Conservation (phyloP, 345 rosid genomes). For the Eucalyptus caleyi region DNA sequence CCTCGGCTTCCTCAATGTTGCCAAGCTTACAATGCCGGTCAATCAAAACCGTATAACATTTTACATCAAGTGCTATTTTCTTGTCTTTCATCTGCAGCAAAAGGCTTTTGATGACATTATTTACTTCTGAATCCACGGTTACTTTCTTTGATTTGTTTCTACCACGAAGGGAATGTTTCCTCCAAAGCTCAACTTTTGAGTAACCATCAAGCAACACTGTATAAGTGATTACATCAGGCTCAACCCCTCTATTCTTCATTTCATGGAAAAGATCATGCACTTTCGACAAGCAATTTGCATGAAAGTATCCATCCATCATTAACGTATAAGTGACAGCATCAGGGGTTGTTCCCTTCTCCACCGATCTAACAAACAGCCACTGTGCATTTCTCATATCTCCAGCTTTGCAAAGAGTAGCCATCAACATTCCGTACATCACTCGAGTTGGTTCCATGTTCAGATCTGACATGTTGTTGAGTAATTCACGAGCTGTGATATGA, state of each 20-base stretch:
- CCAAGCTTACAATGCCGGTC: conserved; percentile 35
- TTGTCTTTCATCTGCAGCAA: conserved; percentile 21
- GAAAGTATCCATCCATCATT: conserved; percentile 60
- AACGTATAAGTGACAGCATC: conserved; percentile 43
- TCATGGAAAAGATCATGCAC: conserved; percentile 29
- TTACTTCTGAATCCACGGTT: background rate
- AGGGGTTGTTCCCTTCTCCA: conserved; percentile 23
- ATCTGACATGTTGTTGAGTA: conserved; percentile 28
- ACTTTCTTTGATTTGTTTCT: background rate
- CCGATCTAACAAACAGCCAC: conserved; percentile 17
- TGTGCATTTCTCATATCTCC: conserved; percentile 28
- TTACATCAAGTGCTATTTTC: conserved; percentile 30
- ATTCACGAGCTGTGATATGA: conserved; percentile 12
- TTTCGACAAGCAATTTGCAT: conserved; percentile 17
- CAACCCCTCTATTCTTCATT: conserved; percentile 51
- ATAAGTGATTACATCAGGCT: conserved; percentile 46
- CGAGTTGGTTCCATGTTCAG: conserved; percentile 22
- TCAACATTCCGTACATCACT: conserved; percentile 32
- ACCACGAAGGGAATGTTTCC: background rate
- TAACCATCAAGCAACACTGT: conserved; percentile 47
- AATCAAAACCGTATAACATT: conserved; percentile 55
- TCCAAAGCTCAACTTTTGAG: conserved; percentile 6
- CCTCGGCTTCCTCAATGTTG: conserved; percentile 23
- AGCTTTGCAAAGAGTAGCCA: conserved; percentile 26
- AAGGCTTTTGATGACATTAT: conserved; percentile 7